Percentiles rank a stretch among this genome's conserved stretches.
phyloP scores from a whole-genome alignment of 1,284 basidiomycete species.

The Sanghuangporus weigelae region DNA sequence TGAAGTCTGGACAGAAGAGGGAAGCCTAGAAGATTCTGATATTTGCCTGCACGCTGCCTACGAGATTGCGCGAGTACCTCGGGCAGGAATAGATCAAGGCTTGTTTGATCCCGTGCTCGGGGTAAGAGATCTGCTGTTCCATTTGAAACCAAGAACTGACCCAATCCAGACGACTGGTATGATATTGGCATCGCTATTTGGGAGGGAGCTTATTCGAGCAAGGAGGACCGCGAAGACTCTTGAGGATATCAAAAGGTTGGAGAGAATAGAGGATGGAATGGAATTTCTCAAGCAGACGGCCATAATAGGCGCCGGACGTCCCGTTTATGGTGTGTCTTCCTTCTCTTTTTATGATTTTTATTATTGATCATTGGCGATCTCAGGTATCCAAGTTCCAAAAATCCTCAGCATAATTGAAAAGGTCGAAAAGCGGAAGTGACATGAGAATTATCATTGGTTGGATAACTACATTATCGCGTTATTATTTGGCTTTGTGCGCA shows the following conservation, averaged over 20 bases:
- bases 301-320: not conserved
- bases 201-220: constrained; percentile 21
- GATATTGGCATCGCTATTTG: constrained; percentile 23
- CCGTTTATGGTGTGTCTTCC: constrained; percentile 2
- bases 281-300: not conserved
- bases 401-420: not conserved
- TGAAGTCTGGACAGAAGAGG: constrained; percentile 24
- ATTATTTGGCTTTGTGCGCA: no score
- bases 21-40: constrained; percentile 21
- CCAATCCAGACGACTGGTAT: constrained; percentile 25
- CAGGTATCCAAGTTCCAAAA: constrained; percentile 1
- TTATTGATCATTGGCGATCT: not conserved
- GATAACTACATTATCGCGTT: no score
- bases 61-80: not conserved
- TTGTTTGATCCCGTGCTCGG: constrained; percentile 24
- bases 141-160: not conserved
- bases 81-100: constrained; percentile 14
- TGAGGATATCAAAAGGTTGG: not conserved
- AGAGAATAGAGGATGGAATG: not conserved
- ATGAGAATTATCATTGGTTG: not conserved
- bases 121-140: constrained; percentile 20
- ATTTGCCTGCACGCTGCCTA: constrained; percentile 24
- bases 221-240: not conserved
- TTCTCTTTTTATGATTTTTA: not conserved
- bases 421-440: not conserved